phyloP scores from a whole-genome alignment of 805 yeast species.

The Hanseniaspora meyeri region DNA sequence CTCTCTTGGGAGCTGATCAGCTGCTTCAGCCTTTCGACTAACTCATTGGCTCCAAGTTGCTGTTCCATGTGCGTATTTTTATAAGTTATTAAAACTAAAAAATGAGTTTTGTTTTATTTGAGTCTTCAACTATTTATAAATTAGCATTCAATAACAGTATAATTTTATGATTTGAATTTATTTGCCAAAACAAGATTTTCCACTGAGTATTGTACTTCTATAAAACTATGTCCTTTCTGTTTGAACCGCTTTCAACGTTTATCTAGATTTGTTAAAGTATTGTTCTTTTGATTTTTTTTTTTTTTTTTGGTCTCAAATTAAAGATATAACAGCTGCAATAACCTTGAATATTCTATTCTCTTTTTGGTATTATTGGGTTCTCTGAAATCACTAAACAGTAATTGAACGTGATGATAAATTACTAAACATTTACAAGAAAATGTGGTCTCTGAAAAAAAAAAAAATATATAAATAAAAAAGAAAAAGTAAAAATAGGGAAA shows the following conservation, averaged over 20 bases:
- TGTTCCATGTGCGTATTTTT: neutral
- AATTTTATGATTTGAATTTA: too few species aligned
- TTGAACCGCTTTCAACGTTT: neutral
- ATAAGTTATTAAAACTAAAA: too few species aligned
- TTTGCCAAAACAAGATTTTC: too few species aligned
- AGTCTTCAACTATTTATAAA: too few species aligned
- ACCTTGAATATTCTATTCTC: neutral
- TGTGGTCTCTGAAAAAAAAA: neutral
- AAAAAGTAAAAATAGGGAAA: neutral
- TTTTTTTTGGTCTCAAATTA: neutral
- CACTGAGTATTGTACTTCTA: too few species aligned
- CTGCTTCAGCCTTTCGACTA: neutral
- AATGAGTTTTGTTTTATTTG: too few species aligned
- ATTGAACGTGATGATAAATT: neutral
- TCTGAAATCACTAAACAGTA: neutral
- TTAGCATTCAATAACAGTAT: too few species aligned
- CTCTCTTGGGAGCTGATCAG: neutral
- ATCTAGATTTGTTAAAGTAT: neutral
- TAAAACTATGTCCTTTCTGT: neutral
- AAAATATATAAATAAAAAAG: too few species aligned
- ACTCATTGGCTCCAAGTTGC: neutral
- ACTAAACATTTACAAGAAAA: neutral
- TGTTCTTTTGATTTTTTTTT: neutral
- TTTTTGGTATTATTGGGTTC: too few species aligned
- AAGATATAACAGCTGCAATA: neutral